Evolutionary conservation across 257 asterid genomes (phyloP).

Genomic region (Scutellaria baicalensis): DNA sequence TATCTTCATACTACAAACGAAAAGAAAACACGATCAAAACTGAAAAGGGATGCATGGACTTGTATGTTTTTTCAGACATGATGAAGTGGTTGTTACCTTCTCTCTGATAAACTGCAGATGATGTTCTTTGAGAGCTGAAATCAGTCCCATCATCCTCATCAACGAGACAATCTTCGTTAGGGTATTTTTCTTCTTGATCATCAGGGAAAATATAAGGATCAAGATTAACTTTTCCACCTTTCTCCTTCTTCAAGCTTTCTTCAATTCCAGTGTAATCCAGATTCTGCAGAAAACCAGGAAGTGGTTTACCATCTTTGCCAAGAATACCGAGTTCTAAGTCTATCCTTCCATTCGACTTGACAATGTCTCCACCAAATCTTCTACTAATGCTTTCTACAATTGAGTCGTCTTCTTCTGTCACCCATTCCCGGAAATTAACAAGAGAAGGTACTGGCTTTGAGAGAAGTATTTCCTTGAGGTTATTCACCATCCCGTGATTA

Average conservation of each 20-base stretch:
- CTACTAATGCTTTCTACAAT: constrained; percentile 29
- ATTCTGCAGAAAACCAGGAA: constrained; percentile 35
- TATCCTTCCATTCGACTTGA: constrained; percentile 40
- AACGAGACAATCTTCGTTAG: constrained; percentile 3
- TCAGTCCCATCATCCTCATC: constrained; percentile 33
- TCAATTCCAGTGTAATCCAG: constrained; percentile 53
- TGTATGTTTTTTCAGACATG: not conserved
- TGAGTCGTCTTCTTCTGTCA: constrained; percentile 45
- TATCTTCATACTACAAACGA: constrained; percentile 10
- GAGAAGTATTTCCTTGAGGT: constrained; percentile 59
- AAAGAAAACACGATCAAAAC: not conserved
- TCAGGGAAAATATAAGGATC: constrained; percentile 32
- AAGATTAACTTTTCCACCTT: constrained; percentile 19
- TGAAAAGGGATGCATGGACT: not conserved
- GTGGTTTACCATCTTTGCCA: constrained; percentile 38
- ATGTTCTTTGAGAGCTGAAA: constrained; percentile 34
- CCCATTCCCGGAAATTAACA: constrained; percentile 75
- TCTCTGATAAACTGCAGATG: constrained; percentile 26
- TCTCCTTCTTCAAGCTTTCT: constrained; percentile 40
- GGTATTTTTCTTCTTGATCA: constrained; percentile 20
- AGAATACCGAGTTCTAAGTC: constrained; percentile 49
- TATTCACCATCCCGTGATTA: constrained; percentile 42
- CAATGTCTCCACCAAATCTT: constrained; percentile 34
- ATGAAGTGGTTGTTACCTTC: constrained; percentile 15
- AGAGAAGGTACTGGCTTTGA: constrained; percentile 39